Evolutionary conservation across 352 stramenopile genomes (phyloP), one percentile per base, ranked within the genome.

Genomic region (Globisporangium orthogonon): DNA sequence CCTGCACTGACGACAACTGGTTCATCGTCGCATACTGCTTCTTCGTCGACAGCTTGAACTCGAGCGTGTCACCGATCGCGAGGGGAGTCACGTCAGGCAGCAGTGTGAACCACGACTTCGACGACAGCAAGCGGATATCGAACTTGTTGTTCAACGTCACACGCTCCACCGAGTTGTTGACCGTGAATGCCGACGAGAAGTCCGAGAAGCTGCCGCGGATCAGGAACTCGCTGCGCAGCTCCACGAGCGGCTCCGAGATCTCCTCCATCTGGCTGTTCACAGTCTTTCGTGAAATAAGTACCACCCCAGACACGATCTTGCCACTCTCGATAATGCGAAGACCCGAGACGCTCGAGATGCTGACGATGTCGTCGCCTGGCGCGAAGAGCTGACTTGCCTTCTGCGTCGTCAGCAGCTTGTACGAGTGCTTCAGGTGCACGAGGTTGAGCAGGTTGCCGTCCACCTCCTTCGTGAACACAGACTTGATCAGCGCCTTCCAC

Each of bases 351-450:
- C 73, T 83, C 15, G 69, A 74, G 37, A 70, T 74, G 59, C 83
- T 94, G 41, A 87, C 69, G 18, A 95, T 75, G 40, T 85, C 70
- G 46, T 95, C 85, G 29, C 83, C 78, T 28, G 71, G 63, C 29
- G 73, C 52, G 60, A 96, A 94, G 28, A 75, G 50, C 51, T 62
- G 43, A n/a, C 45, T 61, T 46, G 59, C 64, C 29, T 29, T 56
- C 7, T 7, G n/a, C n/a, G n/a, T 13, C 7, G 46, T 33, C 50
- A 94, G 52, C 23, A 93, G 51, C 64, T 91, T 89, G 70, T 91
- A 89, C 61, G 78, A 90, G 70, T 94, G 82, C 55, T 84, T 91
- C 11, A 94, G 50, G 61, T 96, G 85, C 41, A 96, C 83, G 3
- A 96, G 54, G 49, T 89, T 67, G 3, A 96, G 66, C 59, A 96